Evolutionary conservation across 1,139 yeast species (phyloP).

Genomic region (Sugiyamaella neomexicana): DNA sequence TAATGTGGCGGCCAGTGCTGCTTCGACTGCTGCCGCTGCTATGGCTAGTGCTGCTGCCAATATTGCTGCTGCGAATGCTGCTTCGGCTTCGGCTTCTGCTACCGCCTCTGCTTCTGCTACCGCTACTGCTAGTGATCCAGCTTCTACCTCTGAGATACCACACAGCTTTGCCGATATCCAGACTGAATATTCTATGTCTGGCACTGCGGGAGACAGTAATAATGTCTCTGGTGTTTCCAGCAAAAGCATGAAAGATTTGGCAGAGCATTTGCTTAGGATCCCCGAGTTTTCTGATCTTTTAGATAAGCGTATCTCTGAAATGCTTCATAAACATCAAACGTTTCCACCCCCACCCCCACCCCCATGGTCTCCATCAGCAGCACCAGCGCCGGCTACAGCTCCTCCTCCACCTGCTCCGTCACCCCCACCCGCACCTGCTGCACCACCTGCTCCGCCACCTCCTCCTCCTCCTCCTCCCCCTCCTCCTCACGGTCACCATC

Average conservation of each 20-base stretch:
- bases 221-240: background rate
- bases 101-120: background rate
- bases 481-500: background rate
- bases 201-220: background rate
- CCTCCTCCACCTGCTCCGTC: constrained; percentile 2
- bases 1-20: background rate
- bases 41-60: background rate
- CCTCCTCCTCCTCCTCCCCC: constrained; percentile 3
- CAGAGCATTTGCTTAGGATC: background rate
- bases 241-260: background rate
- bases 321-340: background rate
- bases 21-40: constrained; percentile 4
- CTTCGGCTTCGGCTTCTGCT: background rate
- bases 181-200: background rate
- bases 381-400: background rate
- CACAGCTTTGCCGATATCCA: background rate
- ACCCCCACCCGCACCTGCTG: background rate
- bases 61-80: constrained; percentile 2
- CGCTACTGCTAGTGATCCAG: background rate
- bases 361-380: background rate
- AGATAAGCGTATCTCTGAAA: background rate
- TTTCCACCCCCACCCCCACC: background rate
- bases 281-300: background rate
- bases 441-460: constrained; percentile 2
- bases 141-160: background rate